Evolutionary conservation across 352 stramenopile genomes (phyloP), one percentile per base, ranked within the genome.

Genomic region (Phytophthora nicotianae): DNA sequence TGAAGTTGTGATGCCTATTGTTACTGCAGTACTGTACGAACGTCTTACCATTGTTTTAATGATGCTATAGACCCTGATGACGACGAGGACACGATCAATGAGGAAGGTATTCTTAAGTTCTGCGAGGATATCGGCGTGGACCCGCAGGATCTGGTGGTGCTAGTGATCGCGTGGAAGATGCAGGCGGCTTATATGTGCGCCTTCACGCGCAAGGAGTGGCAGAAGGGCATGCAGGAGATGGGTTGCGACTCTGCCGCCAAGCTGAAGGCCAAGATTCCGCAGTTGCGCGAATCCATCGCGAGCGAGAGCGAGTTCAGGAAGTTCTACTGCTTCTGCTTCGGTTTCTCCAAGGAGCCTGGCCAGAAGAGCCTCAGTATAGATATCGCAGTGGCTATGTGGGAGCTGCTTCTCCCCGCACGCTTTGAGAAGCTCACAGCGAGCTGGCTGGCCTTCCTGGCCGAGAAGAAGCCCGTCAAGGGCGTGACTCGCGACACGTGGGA

Each of bases 81-180:
- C 24, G 74, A 89, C 6, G 81, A 89, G 17, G 83, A 91, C 49
- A 24, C 58, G 13, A 91, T 93, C 37, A 78, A 77, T 21, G 83
- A 93, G 45, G 84, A 93, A 41, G 84, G 84, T 3, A 90, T 93
- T 23, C 62, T 90, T 21, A 88, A 89, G 49, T 92, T 93, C 47
- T 93, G 84, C 60, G 79, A 90, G 43, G 84, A 91, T 58, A 87
- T 90, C 42, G 75, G 73, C 37, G 77, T 91, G 37, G 84, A 93
- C n/a, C 75, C 84, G 27, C 83, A 93, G 33, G 84, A 91, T 55
- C 58, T 92, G 14, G 74, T 90, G 21, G 82, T 96, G 58, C 56
- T 95, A 29, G 79, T 95, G 67, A 91, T 96, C 49, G 81, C 85
- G 17, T 96, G 88, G 87, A 89, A 93, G 54, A 95, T 96, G 88